phyloP scores from a whole-genome alignment of 345 rosid species.

The Diplotaxis tenuifolia region DNA sequence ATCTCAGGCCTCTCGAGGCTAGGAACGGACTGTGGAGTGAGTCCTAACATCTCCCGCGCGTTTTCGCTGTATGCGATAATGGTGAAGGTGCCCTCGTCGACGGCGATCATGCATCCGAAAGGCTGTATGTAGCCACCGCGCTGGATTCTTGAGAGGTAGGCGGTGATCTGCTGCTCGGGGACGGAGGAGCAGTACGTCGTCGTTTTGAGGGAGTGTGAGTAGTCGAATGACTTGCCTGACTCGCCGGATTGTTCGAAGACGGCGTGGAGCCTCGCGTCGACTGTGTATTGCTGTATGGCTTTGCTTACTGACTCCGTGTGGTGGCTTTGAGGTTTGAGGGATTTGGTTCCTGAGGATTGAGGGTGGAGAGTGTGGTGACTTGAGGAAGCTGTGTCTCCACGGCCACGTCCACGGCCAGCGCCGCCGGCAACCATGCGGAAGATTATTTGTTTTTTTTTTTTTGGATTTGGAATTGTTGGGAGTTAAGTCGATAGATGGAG shows the following conservation, averaged over 20 bases:
- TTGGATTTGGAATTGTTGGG: no score
- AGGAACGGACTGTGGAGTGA: conserved; percentile 78
- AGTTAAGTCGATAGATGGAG: no score
- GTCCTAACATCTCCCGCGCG: conserved; percentile 80
- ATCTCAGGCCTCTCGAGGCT: conserved; percentile 65
- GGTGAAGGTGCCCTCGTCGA: conserved; percentile 61
- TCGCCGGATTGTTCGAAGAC: conserved; percentile 87
- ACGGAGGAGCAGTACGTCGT: conserved; percentile 47
- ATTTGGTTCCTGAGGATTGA: conserved; percentile 50
- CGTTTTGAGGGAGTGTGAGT: conserved; percentile 66
- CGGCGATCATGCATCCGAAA: conserved; percentile 84
- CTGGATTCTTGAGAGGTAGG: conserved; percentile 80
- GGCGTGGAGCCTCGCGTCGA: conserved; percentile 90
- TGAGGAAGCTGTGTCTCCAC: conserved; percentile 10
- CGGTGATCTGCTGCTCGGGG: conserved; percentile 83
- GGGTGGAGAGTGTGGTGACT: conserved; percentile 22
- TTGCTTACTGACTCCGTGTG: conserved; percentile 61
- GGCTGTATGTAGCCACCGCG: conserved; percentile 92
- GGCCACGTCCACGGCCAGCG: neutral
- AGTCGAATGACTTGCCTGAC: conserved; percentile 83
- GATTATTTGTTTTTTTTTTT: neutral
- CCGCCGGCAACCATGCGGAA: conserved; percentile 16
- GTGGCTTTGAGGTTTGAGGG: conserved; percentile 28
- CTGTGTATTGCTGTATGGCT: conserved; percentile 92
- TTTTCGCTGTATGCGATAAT: conserved; percentile 82